These are phyloP conservation scores for Glycine latifolia DNA, from an alignment of 306 rosid genomes.

Conservation along the genomic window DNA sequence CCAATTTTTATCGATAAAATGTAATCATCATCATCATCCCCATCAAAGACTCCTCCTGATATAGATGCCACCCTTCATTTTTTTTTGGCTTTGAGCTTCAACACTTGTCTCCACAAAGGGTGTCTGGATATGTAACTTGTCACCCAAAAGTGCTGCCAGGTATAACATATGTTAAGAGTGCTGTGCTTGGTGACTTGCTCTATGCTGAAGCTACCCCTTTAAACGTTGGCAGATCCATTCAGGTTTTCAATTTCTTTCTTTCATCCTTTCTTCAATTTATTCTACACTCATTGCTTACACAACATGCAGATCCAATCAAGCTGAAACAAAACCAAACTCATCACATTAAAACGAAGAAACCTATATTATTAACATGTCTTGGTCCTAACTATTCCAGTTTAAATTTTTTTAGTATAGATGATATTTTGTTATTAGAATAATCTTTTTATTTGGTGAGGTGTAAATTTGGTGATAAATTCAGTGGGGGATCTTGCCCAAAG, in stretches of 20 bases:
- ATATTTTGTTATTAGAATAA: no score
- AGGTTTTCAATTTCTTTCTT: conserved; percentile 47
- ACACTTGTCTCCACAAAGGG: conserved; percentile 59
- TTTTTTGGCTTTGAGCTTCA: conserved; percentile 68
- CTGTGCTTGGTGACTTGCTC: conserved; percentile 63
- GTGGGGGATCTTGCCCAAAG: no score
- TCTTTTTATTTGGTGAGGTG: no score
- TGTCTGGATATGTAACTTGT: conserved; percentile 66
- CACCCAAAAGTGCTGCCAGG: conserved; percentile 73
- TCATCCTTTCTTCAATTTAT: background rate
- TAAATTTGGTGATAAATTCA: no score
- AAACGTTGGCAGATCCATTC: conserved; percentile 67
- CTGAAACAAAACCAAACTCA: background rate
- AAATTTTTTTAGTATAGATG: no score
- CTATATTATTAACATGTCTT: no score
- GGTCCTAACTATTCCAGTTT: no score
- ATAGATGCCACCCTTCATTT: conserved; percentile 67
- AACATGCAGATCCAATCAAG: background rate
- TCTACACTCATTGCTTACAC: background rate
- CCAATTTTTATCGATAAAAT: background rate
- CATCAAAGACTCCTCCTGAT: conserved; percentile 33
- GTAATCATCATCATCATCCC: background rate
- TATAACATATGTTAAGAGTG: conserved; percentile 48
- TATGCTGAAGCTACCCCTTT: conserved; percentile 73
- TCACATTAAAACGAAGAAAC: background rate